Evolutionary conservation across 352 stramenopile genomes (phyloP).

Genomic region (Phytophthora nicotianae): DNA sequence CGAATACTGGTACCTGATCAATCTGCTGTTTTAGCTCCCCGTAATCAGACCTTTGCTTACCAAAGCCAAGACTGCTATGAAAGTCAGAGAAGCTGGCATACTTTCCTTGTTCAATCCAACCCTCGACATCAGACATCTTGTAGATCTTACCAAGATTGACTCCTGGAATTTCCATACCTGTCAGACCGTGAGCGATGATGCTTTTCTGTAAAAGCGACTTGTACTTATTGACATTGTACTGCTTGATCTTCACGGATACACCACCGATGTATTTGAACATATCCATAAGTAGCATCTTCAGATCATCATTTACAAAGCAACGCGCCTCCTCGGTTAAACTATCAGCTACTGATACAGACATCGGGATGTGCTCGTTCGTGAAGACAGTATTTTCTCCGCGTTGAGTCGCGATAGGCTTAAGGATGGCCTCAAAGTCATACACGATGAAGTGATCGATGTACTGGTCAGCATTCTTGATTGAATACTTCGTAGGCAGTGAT

Average conservation of each 20-base stretch:
- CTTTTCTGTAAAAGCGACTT: neutral
- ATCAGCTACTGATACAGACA: neutral
- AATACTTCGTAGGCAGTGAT: no score
- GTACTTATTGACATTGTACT: slow-evolving; percentile 2
- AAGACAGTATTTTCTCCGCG: neutral
- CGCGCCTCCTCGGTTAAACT: neutral
- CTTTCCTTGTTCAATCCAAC: neutral
- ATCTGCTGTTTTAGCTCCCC: neutral
- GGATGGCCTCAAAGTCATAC: neutral
- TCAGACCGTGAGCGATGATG: neutral
- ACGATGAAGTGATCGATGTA: neutral
- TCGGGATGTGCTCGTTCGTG: neutral
- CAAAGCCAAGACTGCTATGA: neutral
- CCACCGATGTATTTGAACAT: slow-evolving; percentile 1
- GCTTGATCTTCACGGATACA: neutral
- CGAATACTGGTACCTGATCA: slow-evolving; percentile 1
- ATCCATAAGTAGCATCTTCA: neutral
- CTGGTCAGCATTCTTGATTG: neutral
- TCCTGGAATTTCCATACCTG: slow-evolving; percentile 1
- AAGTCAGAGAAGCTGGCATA: neutral
- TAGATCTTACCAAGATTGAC: neutral
- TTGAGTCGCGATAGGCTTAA: neutral
- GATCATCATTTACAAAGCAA: neutral
- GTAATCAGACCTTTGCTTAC: neutral
- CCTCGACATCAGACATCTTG: neutral